Evolutionary conservation across 1,139 yeast species (phyloP).

Genomic region (Kodamaea sp.): DNA sequence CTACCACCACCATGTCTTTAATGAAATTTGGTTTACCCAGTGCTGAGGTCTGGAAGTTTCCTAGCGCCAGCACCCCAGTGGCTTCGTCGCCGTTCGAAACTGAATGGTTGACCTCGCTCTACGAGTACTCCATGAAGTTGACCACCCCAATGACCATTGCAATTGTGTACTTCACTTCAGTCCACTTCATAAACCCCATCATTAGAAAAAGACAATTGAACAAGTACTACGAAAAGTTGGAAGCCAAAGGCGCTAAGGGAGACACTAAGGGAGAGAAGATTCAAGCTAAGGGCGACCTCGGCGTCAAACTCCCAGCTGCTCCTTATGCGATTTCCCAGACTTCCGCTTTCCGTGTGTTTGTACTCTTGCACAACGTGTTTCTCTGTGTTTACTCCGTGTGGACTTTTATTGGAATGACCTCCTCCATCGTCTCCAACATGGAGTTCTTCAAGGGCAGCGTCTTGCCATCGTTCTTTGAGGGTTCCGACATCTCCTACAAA

Average conservation of each 20-base stretch:
- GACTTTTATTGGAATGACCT: constrained; percentile 71
- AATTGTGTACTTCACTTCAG: constrained; percentile 57
- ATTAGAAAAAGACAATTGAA: constrained; percentile 38
- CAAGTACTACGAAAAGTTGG: constrained; percentile 21
- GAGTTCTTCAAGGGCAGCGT: constrained; percentile 26
- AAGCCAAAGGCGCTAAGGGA: constrained; percentile 20
- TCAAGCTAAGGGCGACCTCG: constrained; percentile 18
- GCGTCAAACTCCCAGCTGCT: constrained; percentile 51
- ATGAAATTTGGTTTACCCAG: constrained; percentile 43
- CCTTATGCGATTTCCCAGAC: constrained; percentile 55
- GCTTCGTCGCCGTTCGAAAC: constrained; percentile 41
- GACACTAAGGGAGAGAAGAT: constrained; percentile 17
- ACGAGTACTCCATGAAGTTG: constrained; percentile 36
- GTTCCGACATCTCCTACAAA: constrained; percentile 17
- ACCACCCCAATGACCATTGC: constrained; percentile 62
- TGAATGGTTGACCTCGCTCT: constrained; percentile 28
- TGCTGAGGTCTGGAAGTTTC: constrained; percentile 33
- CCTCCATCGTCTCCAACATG: constrained; percentile 46
- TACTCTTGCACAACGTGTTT: constrained; percentile 60
- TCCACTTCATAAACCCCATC: constrained; percentile 54
- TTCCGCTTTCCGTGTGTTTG: constrained; percentile 52
- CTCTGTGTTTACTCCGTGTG: constrained; percentile 69
- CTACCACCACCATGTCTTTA: constrained; percentile 17
- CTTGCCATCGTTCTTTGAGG: constrained; percentile 19
- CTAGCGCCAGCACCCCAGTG: constrained; percentile 32